These are phyloP conservation scores for Boletus edulis DNA, from an alignment of 768 basidiomycete species.

Conservation along the genomic window DNA sequence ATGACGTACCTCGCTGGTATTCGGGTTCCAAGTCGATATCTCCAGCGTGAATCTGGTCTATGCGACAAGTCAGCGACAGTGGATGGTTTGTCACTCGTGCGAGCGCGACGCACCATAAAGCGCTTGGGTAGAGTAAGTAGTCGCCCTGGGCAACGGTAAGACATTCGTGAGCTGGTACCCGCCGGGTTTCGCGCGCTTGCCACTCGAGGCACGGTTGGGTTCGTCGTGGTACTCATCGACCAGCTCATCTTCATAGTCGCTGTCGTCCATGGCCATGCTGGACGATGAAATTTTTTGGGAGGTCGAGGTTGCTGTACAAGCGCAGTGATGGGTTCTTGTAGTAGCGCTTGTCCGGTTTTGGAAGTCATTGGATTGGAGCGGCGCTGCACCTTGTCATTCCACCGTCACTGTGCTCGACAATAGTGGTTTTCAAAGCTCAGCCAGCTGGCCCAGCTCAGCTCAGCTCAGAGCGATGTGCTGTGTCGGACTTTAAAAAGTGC, in stretches of 20 bases:
- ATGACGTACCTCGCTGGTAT: constrained; percentile 64
- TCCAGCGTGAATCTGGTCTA: constrained; percentile 62
- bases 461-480: too few relatives aligned
- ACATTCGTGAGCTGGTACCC: constrained; percentile 40
- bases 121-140: constrained; percentile 62
- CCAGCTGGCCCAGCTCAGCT: too few relatives aligned
- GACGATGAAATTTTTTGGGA: background rate
- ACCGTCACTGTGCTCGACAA: background rate
- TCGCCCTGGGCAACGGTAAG: constrained; percentile 54
- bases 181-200: constrained; percentile 2
- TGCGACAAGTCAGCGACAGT: background rate
- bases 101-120: constrained; percentile 43
- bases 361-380: background rate
- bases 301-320: constrained; percentile 8
- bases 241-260: constrained; percentile 20
- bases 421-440: too few relatives aligned
- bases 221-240: constrained; percentile 19
- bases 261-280: constrained; percentile 10
- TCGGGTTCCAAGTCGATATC: constrained; percentile 75
- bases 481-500: too few relatives aligned
- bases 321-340: background rate
- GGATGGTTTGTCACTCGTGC: too few relatives aligned
- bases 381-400: background rate
- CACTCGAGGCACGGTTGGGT: background rate
- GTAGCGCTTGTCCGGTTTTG: constrained; percentile 4